Evolutionary conservation across 2,329 filamentous ascomycete genomes (phyloP).

Genomic region (Piedraia hortae): DNA sequence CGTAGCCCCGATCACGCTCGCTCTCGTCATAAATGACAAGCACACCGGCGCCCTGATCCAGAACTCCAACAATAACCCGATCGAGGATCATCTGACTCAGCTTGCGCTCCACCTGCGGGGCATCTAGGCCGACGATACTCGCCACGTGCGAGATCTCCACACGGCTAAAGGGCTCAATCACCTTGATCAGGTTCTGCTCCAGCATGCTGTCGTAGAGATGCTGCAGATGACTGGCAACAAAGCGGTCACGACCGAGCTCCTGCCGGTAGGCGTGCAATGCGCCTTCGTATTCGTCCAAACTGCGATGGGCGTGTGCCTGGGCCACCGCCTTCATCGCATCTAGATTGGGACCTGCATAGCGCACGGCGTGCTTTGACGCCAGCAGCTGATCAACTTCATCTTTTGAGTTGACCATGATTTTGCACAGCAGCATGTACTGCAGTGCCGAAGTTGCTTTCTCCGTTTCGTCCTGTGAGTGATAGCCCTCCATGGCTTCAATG

Average conservation of each 20-base stretch:
- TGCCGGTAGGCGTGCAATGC: conserved; percentile 73
- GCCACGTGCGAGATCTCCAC: conserved; percentile 94
- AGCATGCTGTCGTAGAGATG: conserved; percentile 94
- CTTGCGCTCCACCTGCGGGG: conserved; percentile 90
- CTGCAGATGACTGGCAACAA: conserved; percentile 89
- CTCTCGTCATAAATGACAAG: conserved; percentile 94
- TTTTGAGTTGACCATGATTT: conserved; percentile 94
- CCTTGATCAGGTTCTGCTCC: conserved; percentile 98
- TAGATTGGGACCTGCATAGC: conserved; percentile 82
- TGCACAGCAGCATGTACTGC: conserved; percentile 98
- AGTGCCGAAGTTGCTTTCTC: conserved; percentile 81
- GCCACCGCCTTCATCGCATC: conserved; percentile 99
- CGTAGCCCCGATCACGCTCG: conserved; percentile 75
- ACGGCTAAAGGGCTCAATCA: conserved; percentile 92
- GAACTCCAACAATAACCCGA: conserved; percentile 90
- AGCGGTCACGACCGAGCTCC: conserved; percentile 79
- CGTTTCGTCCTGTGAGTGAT: conserved; percentile 72
- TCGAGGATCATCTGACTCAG: conserved; percentile 98
- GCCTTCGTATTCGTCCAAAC: conserved; percentile 87
- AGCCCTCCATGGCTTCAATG: conserved; percentile 93
- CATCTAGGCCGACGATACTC: conserved; percentile 90
- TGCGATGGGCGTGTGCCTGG: conserved; percentile 80
- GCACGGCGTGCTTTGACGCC: conserved; percentile 84
- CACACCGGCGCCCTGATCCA: conserved; percentile 93
- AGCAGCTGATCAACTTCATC: conserved; percentile 92